Base-by-base conservation (phyloP, 345 rosid genomes). In the Lepidium aucheri region DNA sequence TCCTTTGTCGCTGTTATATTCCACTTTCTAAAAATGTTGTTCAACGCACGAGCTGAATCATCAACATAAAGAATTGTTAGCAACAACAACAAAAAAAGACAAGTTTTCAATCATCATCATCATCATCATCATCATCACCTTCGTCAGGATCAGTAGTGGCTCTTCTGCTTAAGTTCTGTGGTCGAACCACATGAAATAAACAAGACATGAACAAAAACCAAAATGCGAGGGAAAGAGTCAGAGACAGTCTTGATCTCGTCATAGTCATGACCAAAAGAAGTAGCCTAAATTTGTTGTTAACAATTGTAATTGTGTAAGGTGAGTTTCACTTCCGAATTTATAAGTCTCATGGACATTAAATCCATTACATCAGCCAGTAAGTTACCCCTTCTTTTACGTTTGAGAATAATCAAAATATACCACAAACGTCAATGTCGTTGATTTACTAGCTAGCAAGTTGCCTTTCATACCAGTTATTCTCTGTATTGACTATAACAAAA, bases 21-120 rank as follows among this genome's bases (percentile, higher is more conserved):
- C 92, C 92, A 86, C 60, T 70, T 39, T 7, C 62, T 30, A 30
- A 82, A 86, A 4, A 86, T 79, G 16, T 76, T 66, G 62, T 86
- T 84, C 74, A 86, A 58, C 3, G 78, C 78, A 26, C 77, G 51
- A 16, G 73, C 86, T 81, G 43, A 54, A 34, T 54, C 60, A 14
- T 53, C 34, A 34, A 26, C 60, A 53, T n/a, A n/a, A 24, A 9
- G 5, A 42, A 20, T n/a, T n/a, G n/a, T n/a, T n/a, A n/a, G n/a
- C n/a, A n/a, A n/a, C n/a, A n/a, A n/a, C n/a, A n/a, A n/a, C n/a
- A 20, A 20, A 20, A 20, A 20, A 20, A 20, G 2, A 20, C n/a
- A n/a, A n/a, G n/a, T n/a, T n/a, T n/a, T n/a, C n/a, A n/a, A 20
- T 2, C 6, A 26, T 41, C 63, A 26, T 32, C 40, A 12, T 16